phyloP scores from a whole-genome alignment of 2,329 filamentous ascomycete genomes.

The Ramularia endophylla region DNA sequence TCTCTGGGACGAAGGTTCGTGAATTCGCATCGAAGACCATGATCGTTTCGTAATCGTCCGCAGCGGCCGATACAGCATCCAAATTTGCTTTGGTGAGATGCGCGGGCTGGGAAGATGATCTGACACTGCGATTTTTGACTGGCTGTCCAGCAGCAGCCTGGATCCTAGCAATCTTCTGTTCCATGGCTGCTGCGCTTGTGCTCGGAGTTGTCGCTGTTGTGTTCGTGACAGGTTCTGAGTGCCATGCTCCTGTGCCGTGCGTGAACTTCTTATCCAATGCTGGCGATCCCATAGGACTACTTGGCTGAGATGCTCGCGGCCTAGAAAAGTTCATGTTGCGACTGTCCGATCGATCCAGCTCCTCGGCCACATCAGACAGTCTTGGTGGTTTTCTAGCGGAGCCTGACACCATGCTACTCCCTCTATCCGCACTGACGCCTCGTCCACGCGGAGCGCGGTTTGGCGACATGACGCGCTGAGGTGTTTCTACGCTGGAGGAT shows the following conservation, averaged over 20 bases:
- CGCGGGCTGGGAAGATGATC: constrained; percentile 10
- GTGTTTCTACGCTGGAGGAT: constrained; percentile 46
- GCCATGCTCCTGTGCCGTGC: constrained; percentile 44
- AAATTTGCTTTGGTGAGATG: constrained; percentile 5
- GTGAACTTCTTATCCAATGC: constrained; percentile 20
- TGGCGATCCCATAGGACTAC: constrained; percentile 15
- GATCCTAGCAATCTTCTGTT: constrained; percentile 17
- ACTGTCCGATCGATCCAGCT: constrained; percentile 39
- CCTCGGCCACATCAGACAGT: constrained; percentile 35
- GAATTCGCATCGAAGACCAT: constrained; percentile 29
- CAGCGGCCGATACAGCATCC: constrained; percentile 2
- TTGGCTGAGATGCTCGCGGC: constrained; percentile 42
- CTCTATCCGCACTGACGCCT: constrained; percentile 27
- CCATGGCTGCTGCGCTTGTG: constrained; percentile 8
- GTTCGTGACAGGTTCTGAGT: constrained; percentile 55
- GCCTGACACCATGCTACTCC: constrained; percentile 14
- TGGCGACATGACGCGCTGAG: constrained; percentile 43
- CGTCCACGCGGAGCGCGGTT: constrained; percentile 34
- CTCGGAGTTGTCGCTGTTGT: constrained; percentile 12
- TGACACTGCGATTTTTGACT: constrained; percentile 11
- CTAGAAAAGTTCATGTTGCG: constrained; percentile 49
- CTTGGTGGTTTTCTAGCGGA: constrained; percentile 22
- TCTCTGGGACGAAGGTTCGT: constrained; percentile 25
- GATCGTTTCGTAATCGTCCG: constrained; percentile 19
- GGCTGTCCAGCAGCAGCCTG: constrained; percentile 17